Conservation (phyloP, 148 eudicot species). For the Fagopyrum homotropicum region DNA sequence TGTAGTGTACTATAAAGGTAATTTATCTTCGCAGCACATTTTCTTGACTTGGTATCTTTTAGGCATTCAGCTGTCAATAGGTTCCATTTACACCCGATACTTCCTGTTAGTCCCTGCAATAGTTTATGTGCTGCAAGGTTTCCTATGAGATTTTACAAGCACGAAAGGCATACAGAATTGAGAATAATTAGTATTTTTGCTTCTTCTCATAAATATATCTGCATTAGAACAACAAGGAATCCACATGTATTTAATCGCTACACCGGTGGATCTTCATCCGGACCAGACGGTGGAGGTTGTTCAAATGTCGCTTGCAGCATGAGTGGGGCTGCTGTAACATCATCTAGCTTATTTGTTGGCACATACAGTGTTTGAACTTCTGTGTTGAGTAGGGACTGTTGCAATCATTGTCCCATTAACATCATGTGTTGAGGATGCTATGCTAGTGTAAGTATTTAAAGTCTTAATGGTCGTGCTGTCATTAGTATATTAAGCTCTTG, state of each 20-base stretch:
- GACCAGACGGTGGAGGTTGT: slow-evolving; percentile 99
- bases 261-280: slow-evolving; percentile 99
- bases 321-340: not conserved
- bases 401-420: slow-evolving; percentile 89
- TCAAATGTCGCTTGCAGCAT: slow-evolving; percentile 14
- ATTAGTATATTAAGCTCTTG: too few species aligned
- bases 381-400: slow-evolving; percentile 47
- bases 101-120: too few species aligned
- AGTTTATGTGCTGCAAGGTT: too few species aligned
- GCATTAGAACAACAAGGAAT: slow-evolving; percentile 71
- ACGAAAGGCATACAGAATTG: not conserved
- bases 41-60: too few species aligned
- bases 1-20: too few species aligned
- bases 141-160: not conserved
- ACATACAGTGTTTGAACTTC: not conserved
- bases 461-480: not conserved
- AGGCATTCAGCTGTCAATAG: too few species aligned
- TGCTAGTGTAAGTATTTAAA: slow-evolving; percentile 72
- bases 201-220: not conserved
- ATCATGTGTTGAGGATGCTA: slow-evolving; percentile 80
- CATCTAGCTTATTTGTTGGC: not conserved
- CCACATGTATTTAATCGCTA: slow-evolving; percentile 89
- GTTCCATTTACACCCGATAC: too few species aligned
- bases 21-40: too few species aligned
- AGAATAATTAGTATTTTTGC: not conserved